Evolutionary conservation across 2,329 filamentous ascomycete species (phyloP), one percentile per base, ranked within the genome.

Genomic region (Colletotrichum coccodes): DNA sequence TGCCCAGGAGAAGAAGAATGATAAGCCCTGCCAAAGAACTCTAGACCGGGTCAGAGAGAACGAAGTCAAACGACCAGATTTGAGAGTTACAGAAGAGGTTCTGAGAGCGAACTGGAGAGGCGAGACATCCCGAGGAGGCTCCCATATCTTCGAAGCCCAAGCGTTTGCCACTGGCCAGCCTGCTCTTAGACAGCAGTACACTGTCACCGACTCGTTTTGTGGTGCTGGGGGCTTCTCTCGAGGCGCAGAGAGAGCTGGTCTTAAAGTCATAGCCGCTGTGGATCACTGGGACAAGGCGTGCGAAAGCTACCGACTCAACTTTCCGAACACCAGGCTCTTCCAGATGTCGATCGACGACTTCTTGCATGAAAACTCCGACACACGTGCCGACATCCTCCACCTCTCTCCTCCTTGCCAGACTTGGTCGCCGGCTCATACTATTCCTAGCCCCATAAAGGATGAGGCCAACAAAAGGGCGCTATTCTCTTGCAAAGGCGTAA

Each of bases 371-470:
- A 9, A 23, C 59, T 9, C 64, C n/a, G n/a, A 72, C 11, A 74
- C 84, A 9, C 81, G 82, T 4, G 87, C 91, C 0, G 93, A 96
- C 72, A 81, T 95, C 2, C 79, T 93, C 0, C 94, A 97, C 71
- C 79, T 94, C 0, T 94, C 91, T 0, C 93, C 92, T 0, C 93
- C 94, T 0, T 97, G 94, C 64, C 92, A 95, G 72, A 89, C 86
- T 2, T 95, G 91, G 76, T 95, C 92, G 0, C 88, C 89, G 0
- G 91, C 90, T 0, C 91, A 97, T 68, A 95, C 92, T 0, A 76
- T 84, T 0, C 72, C 78, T 0, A 86, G 87, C 0, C 81, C 81
- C 7, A n/a, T n/a, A n/a, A 84, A 90, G 26, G 91, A 94, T 52
- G 91, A 92, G 1, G 83, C 80, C 0, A 96, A 97, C 72, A 89